Conservation (phyloP, 768 basidiomycete species). For the Collybiopsis confluens region DNA sequence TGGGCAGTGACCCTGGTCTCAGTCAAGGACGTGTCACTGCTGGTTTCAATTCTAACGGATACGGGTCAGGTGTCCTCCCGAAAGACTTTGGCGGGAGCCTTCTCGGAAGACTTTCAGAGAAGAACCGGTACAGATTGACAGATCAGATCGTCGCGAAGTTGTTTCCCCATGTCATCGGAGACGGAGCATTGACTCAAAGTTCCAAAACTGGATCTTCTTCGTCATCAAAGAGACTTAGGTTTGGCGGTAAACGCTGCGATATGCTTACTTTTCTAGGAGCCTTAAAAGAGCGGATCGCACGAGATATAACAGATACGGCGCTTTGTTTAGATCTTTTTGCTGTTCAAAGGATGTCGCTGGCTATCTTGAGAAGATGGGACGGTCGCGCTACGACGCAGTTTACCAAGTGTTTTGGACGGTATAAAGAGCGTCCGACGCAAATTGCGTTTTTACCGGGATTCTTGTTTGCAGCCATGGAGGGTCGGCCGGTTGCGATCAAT, state of each 20-base stretch:
- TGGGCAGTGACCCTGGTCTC: slow-evolving; percentile 4
- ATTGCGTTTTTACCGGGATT: too few species aligned
- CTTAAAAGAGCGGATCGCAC: not conserved
- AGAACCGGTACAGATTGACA: slow-evolving; percentile 1
- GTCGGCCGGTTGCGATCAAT: too few species aligned
- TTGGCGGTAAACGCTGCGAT: too few species aligned
- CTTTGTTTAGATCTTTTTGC: not conserved
- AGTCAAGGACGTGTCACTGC: not conserved
- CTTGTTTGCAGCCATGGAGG: too few species aligned
- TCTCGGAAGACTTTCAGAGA: slow-evolving; percentile 7
- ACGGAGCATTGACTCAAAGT: too few species aligned
- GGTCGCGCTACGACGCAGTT: not conserved
- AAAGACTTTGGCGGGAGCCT: not conserved
- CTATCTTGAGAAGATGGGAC: not conserved
- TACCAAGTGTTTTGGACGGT: not conserved
- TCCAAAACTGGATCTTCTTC: too few species aligned
- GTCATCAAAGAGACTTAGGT: too few species aligned
- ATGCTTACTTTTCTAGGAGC: too few species aligned
- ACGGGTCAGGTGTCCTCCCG: slow-evolving; percentile 9
- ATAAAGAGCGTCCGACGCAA: not conserved
- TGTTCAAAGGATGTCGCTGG: not conserved
- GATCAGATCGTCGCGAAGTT: slow-evolving; percentile 5
- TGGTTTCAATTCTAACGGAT: not conserved
- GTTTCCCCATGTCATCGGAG: slow-evolving; percentile 4
- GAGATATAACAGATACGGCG: not conserved